These are phyloP conservation scores for Chenopodium berlandieri DNA, from an alignment of 148 eudicot genomes.

Conservation along the genomic window DNA sequence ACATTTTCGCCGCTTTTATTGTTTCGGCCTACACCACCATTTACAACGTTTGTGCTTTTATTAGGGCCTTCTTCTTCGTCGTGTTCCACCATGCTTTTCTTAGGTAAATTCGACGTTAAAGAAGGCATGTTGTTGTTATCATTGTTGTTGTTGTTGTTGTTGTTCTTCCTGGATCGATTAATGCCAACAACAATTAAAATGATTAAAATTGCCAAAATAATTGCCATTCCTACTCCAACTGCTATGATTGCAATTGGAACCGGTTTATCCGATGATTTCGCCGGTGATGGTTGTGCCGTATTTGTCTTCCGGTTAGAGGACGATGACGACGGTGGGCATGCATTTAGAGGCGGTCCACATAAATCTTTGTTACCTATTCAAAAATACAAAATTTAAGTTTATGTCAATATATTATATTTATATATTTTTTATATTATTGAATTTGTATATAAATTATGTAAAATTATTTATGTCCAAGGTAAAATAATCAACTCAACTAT, in stretches of 20 bases:
- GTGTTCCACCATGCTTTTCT: not conserved
- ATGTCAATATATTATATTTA: not conserved
- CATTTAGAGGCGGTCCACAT: slow-evolving; percentile 53
- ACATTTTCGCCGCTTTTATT: slow-evolving; percentile 14
- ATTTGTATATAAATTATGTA: no score
- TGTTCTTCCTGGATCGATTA: not conserved
- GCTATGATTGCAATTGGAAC: slow-evolving; percentile 17
- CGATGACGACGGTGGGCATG: not conserved
- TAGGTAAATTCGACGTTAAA: not conserved
- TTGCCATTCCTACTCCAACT: slow-evolving; percentile 10
- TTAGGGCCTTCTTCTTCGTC: slow-evolving; percentile 10
- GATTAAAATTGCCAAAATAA: slow-evolving; percentile 18
- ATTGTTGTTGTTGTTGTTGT: not conserved
- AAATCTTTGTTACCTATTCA: slow-evolving; percentile 50
- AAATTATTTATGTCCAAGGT: not conserved
- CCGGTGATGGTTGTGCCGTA: not conserved
- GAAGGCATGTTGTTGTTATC: not conserved
- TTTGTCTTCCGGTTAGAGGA: not conserved
- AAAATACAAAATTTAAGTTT: not conserved
- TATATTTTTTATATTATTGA: not conserved
- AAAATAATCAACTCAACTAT: not conserved
- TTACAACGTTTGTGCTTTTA: not conserved
- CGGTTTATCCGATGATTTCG: slow-evolving; percentile 21
- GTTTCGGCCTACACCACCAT: not conserved
- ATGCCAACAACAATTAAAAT: slow-evolving; percentile 14